phyloP scores from a whole-genome alignment of 495 filamentous ascomycete species.

The Aspergillus funiculosus region DNA sequence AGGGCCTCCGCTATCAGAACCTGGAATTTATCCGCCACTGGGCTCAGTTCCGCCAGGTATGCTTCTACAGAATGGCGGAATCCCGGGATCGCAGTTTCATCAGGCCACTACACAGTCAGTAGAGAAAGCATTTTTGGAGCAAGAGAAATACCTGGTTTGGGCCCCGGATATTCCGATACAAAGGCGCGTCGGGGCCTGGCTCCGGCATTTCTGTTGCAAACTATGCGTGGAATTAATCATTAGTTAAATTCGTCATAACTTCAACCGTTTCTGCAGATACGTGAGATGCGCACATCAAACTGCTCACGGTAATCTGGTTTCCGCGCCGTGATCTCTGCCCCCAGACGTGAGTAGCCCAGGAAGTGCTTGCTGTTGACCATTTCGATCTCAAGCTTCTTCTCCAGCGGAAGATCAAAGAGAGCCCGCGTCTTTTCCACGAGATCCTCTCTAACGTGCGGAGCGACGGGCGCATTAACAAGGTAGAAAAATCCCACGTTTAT shows the following conservation, averaged over 20 bases:
- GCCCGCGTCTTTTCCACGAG: constrained; percentile 62
- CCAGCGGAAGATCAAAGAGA: constrained; percentile 76
- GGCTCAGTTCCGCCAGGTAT: constrained; percentile 71
- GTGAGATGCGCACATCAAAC: constrained; percentile 71
- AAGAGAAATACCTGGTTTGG: constrained; percentile 53
- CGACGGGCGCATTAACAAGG: constrained; percentile 75
- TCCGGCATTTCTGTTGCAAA: constrained; percentile 60
- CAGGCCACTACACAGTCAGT: constrained; percentile 64
- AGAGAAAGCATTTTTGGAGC: neutral
- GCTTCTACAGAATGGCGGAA: constrained; percentile 65
- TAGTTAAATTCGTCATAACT: neutral
- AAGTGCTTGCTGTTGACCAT: constrained; percentile 77
- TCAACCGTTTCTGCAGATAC: neutral
- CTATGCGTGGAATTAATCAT: constrained; percentile 19
- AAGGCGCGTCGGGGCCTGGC: constrained; percentile 56
- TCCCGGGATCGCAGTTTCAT: constrained; percentile 54
- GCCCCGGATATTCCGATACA: constrained; percentile 73
- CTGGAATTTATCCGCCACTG: constrained; percentile 70
- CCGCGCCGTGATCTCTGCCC: constrained; percentile 43
- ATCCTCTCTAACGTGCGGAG: constrained; percentile 56
- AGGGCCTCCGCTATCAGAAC: constrained; percentile 83
- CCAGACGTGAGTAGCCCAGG: constrained; percentile 48
- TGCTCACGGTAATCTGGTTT: constrained; percentile 63
- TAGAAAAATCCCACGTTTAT: constrained; percentile 94
- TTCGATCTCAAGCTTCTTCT: constrained; percentile 82